Conservation (phyloP, 805 yeast species). For the Candida morakotiae region DNA sequence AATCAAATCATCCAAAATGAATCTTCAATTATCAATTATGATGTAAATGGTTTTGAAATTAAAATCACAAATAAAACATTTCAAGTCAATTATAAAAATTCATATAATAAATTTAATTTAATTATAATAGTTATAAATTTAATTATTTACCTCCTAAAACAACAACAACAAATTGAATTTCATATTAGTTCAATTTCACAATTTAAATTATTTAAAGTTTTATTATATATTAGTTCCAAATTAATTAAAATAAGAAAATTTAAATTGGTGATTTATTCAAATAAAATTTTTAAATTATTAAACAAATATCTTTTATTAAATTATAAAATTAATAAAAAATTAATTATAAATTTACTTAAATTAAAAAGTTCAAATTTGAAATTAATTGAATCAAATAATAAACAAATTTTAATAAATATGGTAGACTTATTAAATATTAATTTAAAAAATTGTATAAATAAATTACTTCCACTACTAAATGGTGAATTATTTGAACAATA, state of each 20-base stretch:
- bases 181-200: conserved; percentile 1
- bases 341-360: conserved; percentile 27
- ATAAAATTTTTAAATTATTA: conserved; percentile 18
- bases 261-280: conserved; percentile 18
- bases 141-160: conserved; percentile 26
- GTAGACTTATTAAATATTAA: conserved; percentile 26
- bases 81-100: conserved; percentile 9
- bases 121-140: conserved; percentile 20
- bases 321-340: conserved; percentile 32
- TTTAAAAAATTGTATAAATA: conserved; percentile 22
- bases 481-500: conserved; percentile 38
- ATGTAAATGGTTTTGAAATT: conserved; percentile 21
- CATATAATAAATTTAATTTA: conserved; percentile 10
- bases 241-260: conserved; percentile 23
- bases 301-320: conserved; percentile 28
- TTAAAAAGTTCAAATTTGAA: conserved; percentile 18
- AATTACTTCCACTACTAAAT: conserved; percentile 28
- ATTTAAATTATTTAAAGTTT: conserved; percentile 25
- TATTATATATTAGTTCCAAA: conserved; percentile 26
- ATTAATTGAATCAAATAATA: conserved; percentile 1
- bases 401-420: conserved; percentile 18
- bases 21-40: not conserved
- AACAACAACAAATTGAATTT: conserved; percentile 5
- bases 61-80: conserved; percentile 6
- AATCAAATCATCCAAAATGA: not conserved